phyloP scores from a whole-genome alignment of 2,329 filamentous ascomycete genomes.

The Albophoma yamanashiensis region DNA sequence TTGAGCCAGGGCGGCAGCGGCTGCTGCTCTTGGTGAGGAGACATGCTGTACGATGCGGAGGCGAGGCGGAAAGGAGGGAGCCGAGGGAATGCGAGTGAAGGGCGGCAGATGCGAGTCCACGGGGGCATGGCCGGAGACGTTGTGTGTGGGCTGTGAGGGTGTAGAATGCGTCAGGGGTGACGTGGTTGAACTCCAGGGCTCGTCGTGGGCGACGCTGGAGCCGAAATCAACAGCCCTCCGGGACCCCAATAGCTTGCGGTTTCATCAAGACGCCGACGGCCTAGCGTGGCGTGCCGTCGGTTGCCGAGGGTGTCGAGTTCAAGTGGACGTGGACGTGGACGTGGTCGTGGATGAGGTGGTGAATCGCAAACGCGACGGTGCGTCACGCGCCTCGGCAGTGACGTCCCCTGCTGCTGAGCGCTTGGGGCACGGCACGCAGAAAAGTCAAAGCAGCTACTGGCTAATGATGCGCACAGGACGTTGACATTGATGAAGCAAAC shows the following conservation, averaged over 20 bases:
- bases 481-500: too few species aligned
- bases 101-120: not conserved
- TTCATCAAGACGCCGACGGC: not conserved
- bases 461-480: too few species aligned
- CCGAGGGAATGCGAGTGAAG: not conserved
- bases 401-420: not conserved
- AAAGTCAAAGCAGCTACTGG: too few species aligned
- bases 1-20: slow-evolving; percentile 19
- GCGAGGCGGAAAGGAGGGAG: not conserved
- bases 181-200: not conserved
- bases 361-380: not conserved
- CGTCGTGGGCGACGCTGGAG: not conserved
- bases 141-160: not conserved
- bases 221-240: not conserved
- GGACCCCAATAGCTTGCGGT: not conserved
- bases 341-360: not conserved
- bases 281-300: not conserved
- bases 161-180: not conserved
- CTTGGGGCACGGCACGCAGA: too few species aligned
- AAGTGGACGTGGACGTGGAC: not conserved
- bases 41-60: not conserved
- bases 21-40: not conserved
- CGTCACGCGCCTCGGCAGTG: not conserved
- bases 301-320: not conserved
- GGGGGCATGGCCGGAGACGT: not conserved